Percentiles rank a stretch among this genome's conserved stretches.
Conservation (phyloP, 192 early-diverging fungal species). For the Linderina pennispora region DNA sequence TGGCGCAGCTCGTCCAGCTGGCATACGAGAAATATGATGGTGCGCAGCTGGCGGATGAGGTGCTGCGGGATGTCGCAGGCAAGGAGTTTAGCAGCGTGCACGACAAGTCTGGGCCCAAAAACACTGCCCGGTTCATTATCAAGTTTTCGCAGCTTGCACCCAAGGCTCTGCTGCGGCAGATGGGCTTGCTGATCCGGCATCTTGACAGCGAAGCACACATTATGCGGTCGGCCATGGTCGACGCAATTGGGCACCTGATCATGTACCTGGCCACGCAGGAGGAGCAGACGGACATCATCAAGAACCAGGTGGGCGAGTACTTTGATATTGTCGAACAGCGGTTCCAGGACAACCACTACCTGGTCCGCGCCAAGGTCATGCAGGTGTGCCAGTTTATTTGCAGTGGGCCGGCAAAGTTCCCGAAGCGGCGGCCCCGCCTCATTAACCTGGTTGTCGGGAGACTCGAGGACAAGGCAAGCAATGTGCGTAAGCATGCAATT, state of each 20-base stretch:
- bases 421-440: slow-evolving; percentile 65
- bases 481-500: slow-evolving; percentile 86
- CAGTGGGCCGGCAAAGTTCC: slow-evolving; percentile 70
- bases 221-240: slow-evolving; percentile 81
- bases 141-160: slow-evolving; percentile 77
- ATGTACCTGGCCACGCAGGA: slow-evolving; percentile 63
- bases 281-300: slow-evolving; percentile 61
- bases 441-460: slow-evolving; percentile 66
- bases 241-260: slow-evolving; percentile 84
- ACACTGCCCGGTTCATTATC: slow-evolving; percentile 76
- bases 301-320: slow-evolving; percentile 72
- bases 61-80: slow-evolving; percentile 60
- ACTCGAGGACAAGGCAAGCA: slow-evolving; percentile 85
- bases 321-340: slow-evolving; percentile 91
- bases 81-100: slow-evolving; percentile 58
- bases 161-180: slow-evolving; percentile 79
- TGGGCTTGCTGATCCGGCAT: slow-evolving; percentile 76
- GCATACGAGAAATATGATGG: slow-evolving; percentile 57
- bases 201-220: slow-evolving; percentile 89
- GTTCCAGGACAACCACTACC: slow-evolving; percentile 84
- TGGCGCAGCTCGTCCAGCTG: slow-evolving; percentile 70
- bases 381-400: slow-evolving; percentile 77
- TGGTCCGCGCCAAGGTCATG: slow-evolving; percentile 80
- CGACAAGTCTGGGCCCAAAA: slow-evolving; percentile 76
- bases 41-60: slow-evolving; percentile 64